Base-by-base conservation (phyloP, 73 alveolate species). In the Diophrys sp. region DNA sequence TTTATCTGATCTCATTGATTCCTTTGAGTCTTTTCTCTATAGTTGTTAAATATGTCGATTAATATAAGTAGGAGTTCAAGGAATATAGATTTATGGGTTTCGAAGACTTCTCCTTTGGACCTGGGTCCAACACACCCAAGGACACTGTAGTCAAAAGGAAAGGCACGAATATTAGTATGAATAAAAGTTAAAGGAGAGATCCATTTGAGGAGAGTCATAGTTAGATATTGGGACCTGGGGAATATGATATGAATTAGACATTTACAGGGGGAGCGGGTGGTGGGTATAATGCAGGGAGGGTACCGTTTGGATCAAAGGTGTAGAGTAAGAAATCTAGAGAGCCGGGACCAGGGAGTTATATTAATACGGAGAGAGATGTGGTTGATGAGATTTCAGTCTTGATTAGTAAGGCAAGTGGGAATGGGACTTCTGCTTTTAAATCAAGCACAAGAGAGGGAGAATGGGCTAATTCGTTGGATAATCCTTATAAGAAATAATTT, bases 1-100 rank as follows among this genome's bases (percentile, higher is more conserved):
- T 70, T 2, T n/a, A 2, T 44, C 84, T 88, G 76, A 88, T 78
- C 23, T 88, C 95, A 18, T 75, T 75, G 55, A 88, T 77, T 0
- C 95, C 95, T 44, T 75, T 84, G 14, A 88, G 78, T 33, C 92
- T 62, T 68, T 88, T 88, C 80, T 88, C 90, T 57, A 88, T 55
- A 34, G 14, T 33, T n/a, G 79, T 1, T n/a, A n/a, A n/a, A n/a
- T n/a, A n/a, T n/a, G n/a, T n/a, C n/a, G n/a, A n/a, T n/a, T n/a
- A n/a, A n/a, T n/a, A n/a, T n/a, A n/a, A n/a, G n/a, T n/a, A n/a
- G n/a, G n/a, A n/a, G n/a, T n/a, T n/a, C n/a, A n/a, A n/a, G n/a
- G n/a, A n/a, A n/a, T n/a, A n/a, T n/a, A n/a, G n/a, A n/a, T n/a
- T n/a, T n/a, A n/a, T n/a, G n/a, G n/a, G n/a, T n/a, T n/a, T n/a